Percentiles rank a stretch among this genome's conserved stretches.
phyloP scores from a whole-genome alignment of 805 yeast species.

The Zygosaccharomyces gambellarensis region DNA sequence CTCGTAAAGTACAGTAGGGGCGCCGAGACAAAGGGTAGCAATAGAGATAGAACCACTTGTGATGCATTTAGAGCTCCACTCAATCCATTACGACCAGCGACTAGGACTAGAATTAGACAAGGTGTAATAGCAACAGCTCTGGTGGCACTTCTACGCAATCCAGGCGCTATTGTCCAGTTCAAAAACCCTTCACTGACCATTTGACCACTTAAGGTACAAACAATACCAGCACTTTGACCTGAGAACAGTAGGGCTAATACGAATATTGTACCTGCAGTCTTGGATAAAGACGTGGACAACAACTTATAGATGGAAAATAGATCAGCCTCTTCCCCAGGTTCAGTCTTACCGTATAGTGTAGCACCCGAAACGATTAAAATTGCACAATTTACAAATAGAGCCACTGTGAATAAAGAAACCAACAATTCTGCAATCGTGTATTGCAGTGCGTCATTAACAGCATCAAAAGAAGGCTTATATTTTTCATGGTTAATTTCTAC shows the following conservation, averaged over 20 bases:
- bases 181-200: constrained; percentile 91
- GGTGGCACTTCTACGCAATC: constrained; percentile 72
- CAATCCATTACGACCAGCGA: constrained; percentile 78
- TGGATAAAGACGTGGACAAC: constrained; percentile 56
- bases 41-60: constrained; percentile 75
- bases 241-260: constrained; percentile 80
- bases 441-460: constrained; percentile 74
- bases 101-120: constrained; percentile 67
- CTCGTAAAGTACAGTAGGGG: constrained; percentile 82
- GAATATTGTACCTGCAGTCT: constrained; percentile 77
- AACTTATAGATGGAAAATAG: constrained; percentile 73
- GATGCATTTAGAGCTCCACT: constrained; percentile 73
- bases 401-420: constrained; percentile 80
- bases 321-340: constrained; percentile 70
- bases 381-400: constrained; percentile 84
- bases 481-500: constrained; percentile 36
- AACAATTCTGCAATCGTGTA: constrained; percentile 80
- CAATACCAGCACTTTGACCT: constrained; percentile 92
- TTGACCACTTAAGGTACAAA: constrained; percentile 91
- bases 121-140: constrained; percentile 83
- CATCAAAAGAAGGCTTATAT: constrained; percentile 77
- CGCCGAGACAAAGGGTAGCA: constrained; percentile 83
- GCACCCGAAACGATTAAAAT: constrained; percentile 92
- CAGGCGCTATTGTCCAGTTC: constrained; percentile 76
- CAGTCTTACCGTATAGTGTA: constrained; percentile 52